A percentile compares a stretch with the other conserved stretches of the same genome.
phyloP scores from a whole-genome alignment of 2,329 filamentous ascomycete species.

The Cylindrodendrum hubeiense region DNA sequence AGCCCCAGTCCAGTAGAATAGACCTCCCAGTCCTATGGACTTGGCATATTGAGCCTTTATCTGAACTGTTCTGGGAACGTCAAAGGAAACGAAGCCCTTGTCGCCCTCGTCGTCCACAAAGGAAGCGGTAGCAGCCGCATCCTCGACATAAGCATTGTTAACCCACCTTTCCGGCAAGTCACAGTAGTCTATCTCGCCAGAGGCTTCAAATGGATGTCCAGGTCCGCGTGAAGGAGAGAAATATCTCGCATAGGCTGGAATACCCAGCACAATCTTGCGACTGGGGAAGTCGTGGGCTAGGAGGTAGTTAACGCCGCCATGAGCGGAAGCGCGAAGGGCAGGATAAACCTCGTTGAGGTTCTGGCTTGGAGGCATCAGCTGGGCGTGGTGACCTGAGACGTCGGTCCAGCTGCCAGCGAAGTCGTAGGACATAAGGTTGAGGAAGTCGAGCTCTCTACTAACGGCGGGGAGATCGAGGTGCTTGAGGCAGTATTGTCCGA shows the following conservation, averaged over 20 bases:
- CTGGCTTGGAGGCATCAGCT: conserved; percentile 62
- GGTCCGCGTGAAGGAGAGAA: conserved; percentile 67
- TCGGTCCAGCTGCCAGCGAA: conserved; percentile 73
- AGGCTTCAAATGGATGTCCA: conserved; percentile 63
- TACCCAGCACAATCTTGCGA: conserved; percentile 71
- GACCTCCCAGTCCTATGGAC: conserved; percentile 66
- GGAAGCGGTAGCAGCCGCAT: conserved; percentile 66
- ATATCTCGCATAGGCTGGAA: conserved; percentile 73
- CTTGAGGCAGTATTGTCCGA: conserved; percentile 71
- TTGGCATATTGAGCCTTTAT: conserved; percentile 72
- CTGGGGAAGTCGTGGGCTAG: conserved; percentile 65
- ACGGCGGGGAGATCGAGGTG: conserved; percentile 69
- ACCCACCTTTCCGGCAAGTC: conserved; percentile 69
- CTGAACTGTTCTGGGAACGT: conserved; percentile 70
- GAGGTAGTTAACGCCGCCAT: conserved; percentile 68
- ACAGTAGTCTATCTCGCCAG: conserved; percentile 71
- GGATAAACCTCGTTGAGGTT: conserved; percentile 41
- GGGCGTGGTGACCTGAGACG: conserved; percentile 73
- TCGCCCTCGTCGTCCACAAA: conserved; percentile 58
- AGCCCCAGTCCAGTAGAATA: conserved; percentile 78
- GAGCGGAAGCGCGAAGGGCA: conserved; percentile 58
- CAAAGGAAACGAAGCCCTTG: conserved; percentile 72
- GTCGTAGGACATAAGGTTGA: conserved; percentile 79
- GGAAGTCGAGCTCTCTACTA: conserved; percentile 66
- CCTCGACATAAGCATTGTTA: conserved; percentile 58